Conservation (phyloP, 345 rosid genomes). For the Eucalyptus pauciflora region DNA sequence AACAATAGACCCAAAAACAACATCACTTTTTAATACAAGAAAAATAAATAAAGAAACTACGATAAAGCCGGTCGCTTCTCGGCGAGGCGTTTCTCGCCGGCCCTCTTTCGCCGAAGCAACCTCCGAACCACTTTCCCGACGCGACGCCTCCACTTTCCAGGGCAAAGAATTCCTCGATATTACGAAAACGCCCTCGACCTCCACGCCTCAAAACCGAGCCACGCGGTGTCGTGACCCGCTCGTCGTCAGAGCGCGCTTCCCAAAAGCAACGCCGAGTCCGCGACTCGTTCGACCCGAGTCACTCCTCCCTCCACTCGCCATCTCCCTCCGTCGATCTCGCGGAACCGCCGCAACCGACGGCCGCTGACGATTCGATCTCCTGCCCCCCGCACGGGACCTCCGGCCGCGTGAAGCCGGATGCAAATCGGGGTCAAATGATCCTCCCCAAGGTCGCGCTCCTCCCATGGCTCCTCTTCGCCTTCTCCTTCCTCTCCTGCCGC, state of each 20-base stretch:
- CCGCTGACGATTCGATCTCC: too few relatives aligned
- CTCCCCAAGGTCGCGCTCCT: background rate
- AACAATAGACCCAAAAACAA: background rate
- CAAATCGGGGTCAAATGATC: slow-evolving; percentile 19
- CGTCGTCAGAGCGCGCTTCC: background rate
- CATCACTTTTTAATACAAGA: background rate
- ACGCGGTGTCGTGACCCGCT: background rate
- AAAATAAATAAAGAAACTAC: background rate
- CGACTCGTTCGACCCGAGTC: background rate
- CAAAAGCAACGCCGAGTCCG: background rate
- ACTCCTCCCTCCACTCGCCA: background rate
- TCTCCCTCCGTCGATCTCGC: background rate
- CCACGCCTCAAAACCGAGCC: background rate
- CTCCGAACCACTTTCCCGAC: background rate
- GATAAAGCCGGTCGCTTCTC: background rate
- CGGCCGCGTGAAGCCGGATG: background rate
- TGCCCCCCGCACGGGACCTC: background rate
- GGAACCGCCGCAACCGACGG: too few relatives aligned
- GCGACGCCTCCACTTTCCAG: background rate
- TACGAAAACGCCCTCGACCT: background rate
- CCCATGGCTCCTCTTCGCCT: slow-evolving; percentile 20
- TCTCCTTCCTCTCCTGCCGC: slow-evolving; percentile 13
- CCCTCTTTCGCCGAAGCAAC: background rate
- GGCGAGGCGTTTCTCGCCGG: background rate
- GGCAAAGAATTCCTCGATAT: background rate